Percentiles rank a stretch among this genome's conserved stretches.
phyloP scores from a whole-genome alignment of 108 stramenopile species.

The Cyclostephanos tholiformis region DNA sequence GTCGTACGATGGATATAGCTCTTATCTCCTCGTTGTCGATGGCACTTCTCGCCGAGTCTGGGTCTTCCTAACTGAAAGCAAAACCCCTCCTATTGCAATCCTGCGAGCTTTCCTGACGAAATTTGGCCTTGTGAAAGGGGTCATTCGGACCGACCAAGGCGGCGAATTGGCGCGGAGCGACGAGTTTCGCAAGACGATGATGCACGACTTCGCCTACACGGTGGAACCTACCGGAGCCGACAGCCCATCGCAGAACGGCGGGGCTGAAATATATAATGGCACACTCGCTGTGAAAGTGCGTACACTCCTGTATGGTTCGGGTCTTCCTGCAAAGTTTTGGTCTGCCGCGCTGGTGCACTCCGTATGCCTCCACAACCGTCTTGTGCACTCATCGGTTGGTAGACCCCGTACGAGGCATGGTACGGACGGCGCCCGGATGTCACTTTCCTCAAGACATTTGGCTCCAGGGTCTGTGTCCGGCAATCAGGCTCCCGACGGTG shows the following conservation, averaged over 20 bases:
- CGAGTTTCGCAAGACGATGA: background rate
- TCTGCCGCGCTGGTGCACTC: too few relatives aligned
- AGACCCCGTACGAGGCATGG: background rate
- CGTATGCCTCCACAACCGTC: too few relatives aligned
- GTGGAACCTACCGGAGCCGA: background rate
- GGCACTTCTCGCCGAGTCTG: background rate
- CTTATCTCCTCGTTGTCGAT: slow-evolving; percentile 1
- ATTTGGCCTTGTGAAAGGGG: background rate
- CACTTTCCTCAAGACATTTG: background rate
- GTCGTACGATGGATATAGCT: background rate
- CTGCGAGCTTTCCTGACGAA: background rate
- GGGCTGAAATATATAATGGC: background rate
- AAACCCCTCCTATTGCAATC: background rate
- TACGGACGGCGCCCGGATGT: background rate
- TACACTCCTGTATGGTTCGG: background rate
- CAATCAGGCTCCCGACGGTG: background rate
- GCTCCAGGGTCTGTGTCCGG: background rate
- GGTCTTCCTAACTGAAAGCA: too few relatives aligned
- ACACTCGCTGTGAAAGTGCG: background rate
- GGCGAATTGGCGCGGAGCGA: background rate
- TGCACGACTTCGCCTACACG: background rate
- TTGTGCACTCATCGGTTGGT: background rate
- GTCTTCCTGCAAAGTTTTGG: background rate
- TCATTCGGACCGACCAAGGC: too few relatives aligned
- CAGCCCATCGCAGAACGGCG: background rate